Evolutionary conservation across 345 rosid species (phyloP).

Genomic region (Limnanthes douglasii): DNA sequence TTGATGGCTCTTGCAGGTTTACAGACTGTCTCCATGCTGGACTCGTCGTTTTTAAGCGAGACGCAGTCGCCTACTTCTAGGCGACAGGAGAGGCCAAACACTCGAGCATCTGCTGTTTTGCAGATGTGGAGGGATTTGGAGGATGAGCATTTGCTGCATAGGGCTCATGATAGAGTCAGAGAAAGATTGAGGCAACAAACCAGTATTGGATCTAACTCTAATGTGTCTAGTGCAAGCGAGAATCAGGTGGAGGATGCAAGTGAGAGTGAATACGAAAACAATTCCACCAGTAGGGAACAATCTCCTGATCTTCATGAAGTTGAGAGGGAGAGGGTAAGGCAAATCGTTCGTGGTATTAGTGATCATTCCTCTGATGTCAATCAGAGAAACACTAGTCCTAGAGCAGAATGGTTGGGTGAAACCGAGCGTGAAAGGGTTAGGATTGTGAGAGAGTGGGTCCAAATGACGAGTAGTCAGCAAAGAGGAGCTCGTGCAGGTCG

Average conservation of each 20-base stretch:
- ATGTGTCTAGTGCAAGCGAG: slow-evolving; percentile 33
- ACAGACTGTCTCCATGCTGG: slow-evolving; percentile 95
- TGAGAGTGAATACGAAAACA: slow-evolving; percentile 79
- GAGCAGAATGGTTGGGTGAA: slow-evolving; percentile 96
- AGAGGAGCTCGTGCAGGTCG: slow-evolving; percentile 41
- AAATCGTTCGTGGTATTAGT: slow-evolving; percentile 69
- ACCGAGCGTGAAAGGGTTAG: slow-evolving; percentile 97
- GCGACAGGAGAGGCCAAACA: slow-evolving; percentile 81
- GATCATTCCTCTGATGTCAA: slow-evolving; percentile 48
- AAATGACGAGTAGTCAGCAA: slow-evolving; percentile 88
- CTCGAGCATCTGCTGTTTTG: slow-evolving; percentile 76
- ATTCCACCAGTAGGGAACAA: slow-evolving; percentile 74
- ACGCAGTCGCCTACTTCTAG: slow-evolving; percentile 63
- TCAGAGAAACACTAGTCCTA: slow-evolving; percentile 43
- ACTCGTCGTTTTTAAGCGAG: slow-evolving; percentile 87
- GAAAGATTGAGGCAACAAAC: slow-evolving; percentile 69
- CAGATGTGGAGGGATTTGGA: slow-evolving; percentile 99
- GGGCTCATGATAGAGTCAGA: slow-evolving; percentile 77
- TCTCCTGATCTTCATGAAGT: slow-evolving; percentile 89
- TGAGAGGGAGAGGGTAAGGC: slow-evolving; percentile 97
- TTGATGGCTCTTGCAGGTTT: slow-evolving; percentile 92
- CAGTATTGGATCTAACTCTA: slow-evolving; percentile 36
- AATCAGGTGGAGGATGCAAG: slow-evolving; percentile 45
- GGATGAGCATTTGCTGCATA: slow-evolving; percentile 80
- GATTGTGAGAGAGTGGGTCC: slow-evolving; percentile 94